These are phyloP conservation scores for Aspergillus wentii DNA, from an alignment of 495 filamentous ascomycete genomes.

Conservation along the genomic window DNA sequence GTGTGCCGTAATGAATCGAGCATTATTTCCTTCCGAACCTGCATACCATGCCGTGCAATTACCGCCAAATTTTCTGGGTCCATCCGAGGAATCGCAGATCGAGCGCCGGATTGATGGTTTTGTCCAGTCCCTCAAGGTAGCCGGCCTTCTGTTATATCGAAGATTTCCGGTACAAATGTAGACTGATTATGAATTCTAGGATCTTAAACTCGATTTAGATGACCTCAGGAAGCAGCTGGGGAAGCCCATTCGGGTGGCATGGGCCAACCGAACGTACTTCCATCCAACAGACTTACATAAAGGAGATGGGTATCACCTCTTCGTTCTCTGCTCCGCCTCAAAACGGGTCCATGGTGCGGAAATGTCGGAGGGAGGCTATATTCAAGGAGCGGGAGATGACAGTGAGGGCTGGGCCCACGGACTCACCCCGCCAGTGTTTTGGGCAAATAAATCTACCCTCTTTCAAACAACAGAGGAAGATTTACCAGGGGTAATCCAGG, in stretches of 20 bases:
- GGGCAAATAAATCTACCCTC: constrained; percentile 56
- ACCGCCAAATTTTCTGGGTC: constrained; percentile 61
- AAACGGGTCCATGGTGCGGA: constrained; percentile 60
- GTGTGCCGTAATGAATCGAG: constrained; percentile 76
- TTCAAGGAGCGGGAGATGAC: constrained; percentile 93
- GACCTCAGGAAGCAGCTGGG: constrained; percentile 30
- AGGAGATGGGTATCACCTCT: constrained; percentile 47
- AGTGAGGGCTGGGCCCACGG: constrained; percentile 83
- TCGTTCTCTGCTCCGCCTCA: constrained; percentile 79
- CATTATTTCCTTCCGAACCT: constrained; percentile 61
- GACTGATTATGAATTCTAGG: constrained; percentile 22
- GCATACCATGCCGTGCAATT: constrained; percentile 52
- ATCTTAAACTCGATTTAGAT: constrained; percentile 45
- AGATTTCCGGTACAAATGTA: not conserved
- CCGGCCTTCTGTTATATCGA: not conserved
- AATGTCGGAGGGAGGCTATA: constrained; percentile 69
- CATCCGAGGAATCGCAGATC: constrained; percentile 78
- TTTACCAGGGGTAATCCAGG: constrained; percentile 56
- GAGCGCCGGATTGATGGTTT: constrained; percentile 61
- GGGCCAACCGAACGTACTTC: constrained; percentile 39
- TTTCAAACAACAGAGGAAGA: constrained; percentile 57
- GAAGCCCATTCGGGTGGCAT: constrained; percentile 36
- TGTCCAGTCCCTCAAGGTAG: constrained; percentile 55
- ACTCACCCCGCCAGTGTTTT: constrained; percentile 73
- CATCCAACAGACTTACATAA: constrained; percentile 34